phyloP scores from a whole-genome alignment of 768 basidiomycete genomes.

The Megacollybia marginata region DNA sequence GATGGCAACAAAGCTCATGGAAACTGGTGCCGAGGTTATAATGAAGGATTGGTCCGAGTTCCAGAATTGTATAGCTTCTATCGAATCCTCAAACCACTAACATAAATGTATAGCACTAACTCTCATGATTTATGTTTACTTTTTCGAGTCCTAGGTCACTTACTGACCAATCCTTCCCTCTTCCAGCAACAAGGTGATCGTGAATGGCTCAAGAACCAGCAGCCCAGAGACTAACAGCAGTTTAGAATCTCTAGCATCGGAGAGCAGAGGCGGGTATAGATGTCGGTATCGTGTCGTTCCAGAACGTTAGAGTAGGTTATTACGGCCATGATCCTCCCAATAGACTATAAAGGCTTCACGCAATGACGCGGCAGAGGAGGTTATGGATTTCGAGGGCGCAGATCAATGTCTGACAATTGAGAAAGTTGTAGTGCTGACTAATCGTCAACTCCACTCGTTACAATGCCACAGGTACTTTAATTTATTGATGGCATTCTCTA shows the following conservation, averaged over 20 bases:
- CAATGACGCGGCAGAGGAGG: background rate
- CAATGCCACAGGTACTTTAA: too few relatives aligned
- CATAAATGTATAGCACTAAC: background rate
- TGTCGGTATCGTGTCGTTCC: background rate
- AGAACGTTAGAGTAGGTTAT: background rate
- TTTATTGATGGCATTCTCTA: too few relatives aligned
- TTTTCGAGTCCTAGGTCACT: too few relatives aligned
- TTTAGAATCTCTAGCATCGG: background rate
- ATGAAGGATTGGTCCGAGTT: constrained; percentile 17
- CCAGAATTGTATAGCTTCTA: constrained; percentile 6
- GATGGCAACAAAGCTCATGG: constrained; percentile 10
- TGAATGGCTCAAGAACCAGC: too few relatives aligned
- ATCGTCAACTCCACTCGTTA: too few relatives aligned
- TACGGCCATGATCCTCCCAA: background rate
- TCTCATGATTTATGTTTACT: too few relatives aligned
- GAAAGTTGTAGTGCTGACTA: background rate
- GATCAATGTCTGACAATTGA: background rate
- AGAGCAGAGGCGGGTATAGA: background rate
- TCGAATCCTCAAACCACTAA: background rate
- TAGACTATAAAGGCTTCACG: background rate
- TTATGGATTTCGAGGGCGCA: background rate
- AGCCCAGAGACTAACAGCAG: too few relatives aligned
- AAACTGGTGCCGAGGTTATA: constrained; percentile 11
- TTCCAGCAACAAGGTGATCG: too few relatives aligned
- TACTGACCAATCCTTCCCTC: too few relatives aligned